Conservation (phyloP, 129 eudicot genomes). For the Daucus carota region DNA sequence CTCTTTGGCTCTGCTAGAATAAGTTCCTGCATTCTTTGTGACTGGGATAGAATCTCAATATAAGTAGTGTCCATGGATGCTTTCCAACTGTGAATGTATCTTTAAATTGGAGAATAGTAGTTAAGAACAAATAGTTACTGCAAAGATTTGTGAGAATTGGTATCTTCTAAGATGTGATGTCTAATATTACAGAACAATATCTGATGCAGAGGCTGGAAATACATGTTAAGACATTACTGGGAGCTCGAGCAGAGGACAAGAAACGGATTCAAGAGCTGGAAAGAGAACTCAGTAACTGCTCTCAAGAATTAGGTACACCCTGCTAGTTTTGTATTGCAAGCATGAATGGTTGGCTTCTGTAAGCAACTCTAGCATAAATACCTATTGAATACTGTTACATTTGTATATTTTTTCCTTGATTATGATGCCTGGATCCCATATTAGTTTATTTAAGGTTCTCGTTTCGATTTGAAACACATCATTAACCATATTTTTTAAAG, state of each 20-base stretch:
- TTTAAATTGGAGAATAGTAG: not conserved
- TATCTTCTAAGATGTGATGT: not conserved
- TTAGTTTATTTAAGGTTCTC: not conserved
- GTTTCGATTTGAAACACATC: not conserved
- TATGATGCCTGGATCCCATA: not conserved
- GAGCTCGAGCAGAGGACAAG: conserved; percentile 59
- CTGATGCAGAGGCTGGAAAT: conserved; percentile 59
- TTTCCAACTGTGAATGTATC: not conserved
- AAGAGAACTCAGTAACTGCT: conserved; percentile 78
- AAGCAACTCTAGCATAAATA: not conserved
- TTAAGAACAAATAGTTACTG: not conserved
- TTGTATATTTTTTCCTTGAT: not conserved
- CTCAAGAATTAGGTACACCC: conserved; percentile 73
- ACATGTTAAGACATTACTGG: conserved; percentile 56
- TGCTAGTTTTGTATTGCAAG: not conserved
- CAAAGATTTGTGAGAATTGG: not conserved
- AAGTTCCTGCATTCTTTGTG: not conserved
- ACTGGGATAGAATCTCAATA: not conserved
- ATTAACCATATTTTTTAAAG: not conserved
- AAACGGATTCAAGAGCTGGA: conserved; percentile 61
- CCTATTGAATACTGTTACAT: not conserved
- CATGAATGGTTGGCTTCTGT: not conserved
- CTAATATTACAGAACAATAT: conserved; percentile 9
- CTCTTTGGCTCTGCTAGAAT: not conserved
- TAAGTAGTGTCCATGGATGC: not conserved